Evolutionary conservation across 345 rosid species (phyloP), one percentile per base, ranked within the genome.

Genomic region (Boechera retrofracta): DNA sequence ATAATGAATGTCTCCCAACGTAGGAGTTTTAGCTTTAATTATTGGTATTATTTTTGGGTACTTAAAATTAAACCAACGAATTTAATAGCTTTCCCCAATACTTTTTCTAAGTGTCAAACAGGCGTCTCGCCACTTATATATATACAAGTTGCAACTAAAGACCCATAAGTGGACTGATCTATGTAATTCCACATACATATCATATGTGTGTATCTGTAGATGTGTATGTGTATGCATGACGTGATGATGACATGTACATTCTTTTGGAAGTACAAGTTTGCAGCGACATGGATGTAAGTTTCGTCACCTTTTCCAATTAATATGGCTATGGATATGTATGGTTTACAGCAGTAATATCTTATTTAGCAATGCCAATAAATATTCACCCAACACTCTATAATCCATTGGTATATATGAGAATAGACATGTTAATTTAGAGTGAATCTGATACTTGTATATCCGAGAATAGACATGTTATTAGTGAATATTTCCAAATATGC

Each of bases 171-270:
- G 76, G 72, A 53, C n/a, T 76, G 79, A 60, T 29, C 35, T 62
- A 26, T 62, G 59, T 18, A 36, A 64, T 26, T 33, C 28, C 65
- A 71, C 28, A 63, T 39, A 31, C 24, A 42, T 52, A 5, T 45
- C 9, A 36, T 51, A 38, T 26, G 2, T 45, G 5, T 57, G 35
- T 54, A 5, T 31, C 1, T 39, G 42, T 71, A 35, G 16, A 45
- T 72, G 32, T 71, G 45, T 71, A 12, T 11, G 39, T 12, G 76
- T 77, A 64, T 71, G 80, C 71, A 64, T 77, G 80, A 77, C 72
- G 80, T 56, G 61, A 56, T 54, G 60, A 71, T 77, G 80, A 77
- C 76, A 56, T 71, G 66, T 36, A 71, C 35, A 77, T 63, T 54
- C 49, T 58, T 51, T 51, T 76, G 35, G 16, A 59, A 67, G 44